Evolutionary conservation across 2,329 filamentous ascomycete genomes (phyloP), one percentile per base, ranked within the genome.

Genomic region (Cladophialophora exuberans): DNA sequence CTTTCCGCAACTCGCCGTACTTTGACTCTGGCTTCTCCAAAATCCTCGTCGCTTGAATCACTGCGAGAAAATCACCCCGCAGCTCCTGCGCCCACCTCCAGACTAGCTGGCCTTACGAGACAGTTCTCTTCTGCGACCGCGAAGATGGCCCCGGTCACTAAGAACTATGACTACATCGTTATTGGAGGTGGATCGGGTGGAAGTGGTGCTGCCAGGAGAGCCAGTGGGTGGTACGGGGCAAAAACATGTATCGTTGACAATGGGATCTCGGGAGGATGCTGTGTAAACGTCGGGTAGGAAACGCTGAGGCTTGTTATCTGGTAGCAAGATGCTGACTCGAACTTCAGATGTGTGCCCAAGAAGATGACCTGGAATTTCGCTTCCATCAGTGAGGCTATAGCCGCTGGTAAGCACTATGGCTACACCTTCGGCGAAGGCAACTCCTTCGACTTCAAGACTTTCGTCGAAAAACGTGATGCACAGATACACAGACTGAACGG

Each of bases 161-260:
- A 76, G 57, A 72, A 75, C 54, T 81, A 79, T 64, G 79, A 82
- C 64, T 82, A 79, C 61, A 78, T 82, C 52, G 78, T 82, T 54
- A 74, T 81, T 62, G 79, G 79, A 53, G 79, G 79, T 62, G 79
- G 79, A 45, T 78, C 76, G 58, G 79, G 78, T 58, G 79, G 79
- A 31, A 76, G 75, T 60, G 78, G 74, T 52, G 74, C 76, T 50
- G 76, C 73, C 41, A 72, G 77, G 55, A 70, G 78, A 64, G 78
- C 77, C 11, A 72, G 76, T 15, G 78, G 79, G 15, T 79, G 75
- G 75, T 80, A 80, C 66, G 73, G 74, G 15, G 73, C 73, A 55
- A 80, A 79, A 69, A 78, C 76, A 3, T 60, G 79, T 60, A 73
- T 81, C 52, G 71, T 81, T 36, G 77, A 80, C 62, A 76, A 76